These are phyloP conservation scores for Xerocomellus chrysenteron DNA, from an alignment of 768 basidiomycete species.

Conservation along the genomic window DNA sequence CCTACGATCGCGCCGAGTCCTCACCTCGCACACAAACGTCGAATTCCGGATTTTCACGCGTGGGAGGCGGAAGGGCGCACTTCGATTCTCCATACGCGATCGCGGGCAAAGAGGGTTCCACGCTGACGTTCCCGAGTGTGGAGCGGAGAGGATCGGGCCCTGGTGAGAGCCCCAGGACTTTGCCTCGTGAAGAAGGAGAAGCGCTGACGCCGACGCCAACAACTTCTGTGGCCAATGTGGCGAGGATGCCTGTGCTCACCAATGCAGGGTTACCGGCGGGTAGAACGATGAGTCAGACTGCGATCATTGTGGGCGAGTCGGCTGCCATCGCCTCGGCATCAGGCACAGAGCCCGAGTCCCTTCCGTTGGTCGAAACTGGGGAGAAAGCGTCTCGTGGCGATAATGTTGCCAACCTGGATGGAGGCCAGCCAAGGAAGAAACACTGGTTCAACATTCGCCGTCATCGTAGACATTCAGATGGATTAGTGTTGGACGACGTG, in stretches of 20 bases:
- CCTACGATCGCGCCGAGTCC: constrained; percentile 28
- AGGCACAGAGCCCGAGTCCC: constrained; percentile 17
- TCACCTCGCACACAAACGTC: constrained; percentile 30
- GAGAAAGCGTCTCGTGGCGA: constrained; percentile 20
- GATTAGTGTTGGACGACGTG: constrained; percentile 37
- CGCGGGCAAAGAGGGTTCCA: constrained; percentile 48
- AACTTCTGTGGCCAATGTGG: constrained; percentile 47
- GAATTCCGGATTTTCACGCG: constrained; percentile 74
- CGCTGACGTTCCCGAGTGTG: constrained; percentile 65
- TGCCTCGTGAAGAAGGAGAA: constrained; percentile 38
- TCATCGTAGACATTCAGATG: constrained; percentile 59
- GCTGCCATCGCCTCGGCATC: constrained; percentile 24
- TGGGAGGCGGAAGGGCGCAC: constrained; percentile 86
- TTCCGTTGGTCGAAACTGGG: constrained; percentile 19
- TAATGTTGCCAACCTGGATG: constrained; percentile 37
- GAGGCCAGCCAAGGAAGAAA: constrained; percentile 56
- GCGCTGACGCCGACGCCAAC: constrained; percentile 45
- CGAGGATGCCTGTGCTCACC: constrained; percentile 38
- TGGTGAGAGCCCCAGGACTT: constrained; percentile 19
- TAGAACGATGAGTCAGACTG: constrained; percentile 80
- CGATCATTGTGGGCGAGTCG: constrained; percentile 71
- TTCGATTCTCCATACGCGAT: constrained; percentile 86
- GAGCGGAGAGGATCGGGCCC: constrained; percentile 40
- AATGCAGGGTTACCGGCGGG: constrained; percentile 49
- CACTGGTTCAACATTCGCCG: constrained; percentile 69